A percentile compares a stretch with the other conserved stretches of the same genome.
phyloP scores from a whole-genome alignment of 768 basidiomycete species.

The Naganishia kalamii region DNA sequence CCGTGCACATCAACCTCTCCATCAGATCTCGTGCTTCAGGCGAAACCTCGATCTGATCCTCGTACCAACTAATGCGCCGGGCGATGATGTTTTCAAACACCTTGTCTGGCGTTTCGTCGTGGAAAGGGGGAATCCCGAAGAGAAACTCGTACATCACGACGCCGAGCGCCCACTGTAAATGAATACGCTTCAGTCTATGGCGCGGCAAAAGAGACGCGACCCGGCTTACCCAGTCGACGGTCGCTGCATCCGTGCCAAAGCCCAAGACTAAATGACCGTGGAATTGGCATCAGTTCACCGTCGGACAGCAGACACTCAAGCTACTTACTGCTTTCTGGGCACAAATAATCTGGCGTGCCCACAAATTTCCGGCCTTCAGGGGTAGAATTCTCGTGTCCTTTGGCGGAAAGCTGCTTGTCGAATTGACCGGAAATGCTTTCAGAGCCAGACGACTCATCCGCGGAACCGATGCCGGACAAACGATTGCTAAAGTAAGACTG shows the following conservation, averaged over 20 bases:
- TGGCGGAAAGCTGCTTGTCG: neutral
- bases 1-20: conserved; percentile 70
- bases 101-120: conserved; percentile 91
- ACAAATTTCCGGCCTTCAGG: conserved; percentile 86
- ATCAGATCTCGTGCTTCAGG: conserved; percentile 85
- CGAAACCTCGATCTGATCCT: conserved; percentile 69
- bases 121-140: conserved; percentile 94
- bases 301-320: conserved; percentile 21
- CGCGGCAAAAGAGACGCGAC: neutral
- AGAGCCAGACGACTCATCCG: conserved; percentile 73
- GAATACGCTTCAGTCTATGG: conserved; percentile 2
- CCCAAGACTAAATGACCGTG: conserved; percentile 65
- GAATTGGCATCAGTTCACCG: conserved; percentile 7
- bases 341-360: conserved; percentile 94
- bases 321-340: conserved; percentile 53
- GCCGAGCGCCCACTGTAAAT: conserved; percentile 84
- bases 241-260: conserved; percentile 84
- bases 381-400: conserved; percentile 14
- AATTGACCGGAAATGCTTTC: conserved; percentile 50
- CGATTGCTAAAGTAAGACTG: conserved; percentile 47
- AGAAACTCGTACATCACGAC: conserved; percentile 98
- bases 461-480: conserved; percentile 32
- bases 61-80: conserved; percentile 89
- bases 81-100: conserved; percentile 98
- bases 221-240: conserved; percentile 86